These are phyloP conservation scores for Aspergillus versicolor DNA, from an alignment of 2,329 filamentous ascomycete genomes.

Conservation along the genomic window DNA sequence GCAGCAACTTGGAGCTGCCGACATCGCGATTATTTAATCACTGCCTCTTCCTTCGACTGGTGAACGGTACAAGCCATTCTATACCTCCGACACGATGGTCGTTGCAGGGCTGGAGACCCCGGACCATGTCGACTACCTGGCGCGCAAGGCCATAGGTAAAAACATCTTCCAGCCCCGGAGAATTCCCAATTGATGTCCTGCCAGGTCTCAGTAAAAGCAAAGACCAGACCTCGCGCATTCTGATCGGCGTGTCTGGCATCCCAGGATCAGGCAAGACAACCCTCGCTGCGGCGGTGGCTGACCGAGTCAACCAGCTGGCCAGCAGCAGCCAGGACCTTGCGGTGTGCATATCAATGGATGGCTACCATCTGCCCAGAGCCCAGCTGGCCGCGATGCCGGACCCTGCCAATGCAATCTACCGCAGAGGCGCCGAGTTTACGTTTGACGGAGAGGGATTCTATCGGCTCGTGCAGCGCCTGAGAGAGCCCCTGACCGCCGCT, in stretches of 20 bases:
- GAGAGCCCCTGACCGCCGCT: not conserved
- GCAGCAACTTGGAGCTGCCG: no score
- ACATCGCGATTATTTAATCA: no score
- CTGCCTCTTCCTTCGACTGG: no score
- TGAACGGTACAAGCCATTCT: no score
- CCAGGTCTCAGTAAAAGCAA: not conserved
- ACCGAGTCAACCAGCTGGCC: not conserved
- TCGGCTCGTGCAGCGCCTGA: not conserved
- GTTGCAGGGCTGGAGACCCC: no score
- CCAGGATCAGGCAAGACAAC: not conserved
- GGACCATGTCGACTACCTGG: not conserved
- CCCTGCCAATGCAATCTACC: not conserved
- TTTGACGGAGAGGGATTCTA: not conserved
- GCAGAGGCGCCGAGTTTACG: not conserved
- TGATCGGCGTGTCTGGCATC: not conserved
- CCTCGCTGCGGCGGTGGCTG: not conserved
- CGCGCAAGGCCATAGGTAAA: not conserved
- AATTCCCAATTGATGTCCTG: no score
- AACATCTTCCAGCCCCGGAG: no score
- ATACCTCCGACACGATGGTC: no score
- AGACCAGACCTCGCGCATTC: not conserved
- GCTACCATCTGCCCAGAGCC: not conserved
- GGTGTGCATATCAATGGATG: not conserved
- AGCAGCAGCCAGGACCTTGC: not conserved
- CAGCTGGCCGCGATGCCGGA: not conserved